These are phyloP conservation scores for Podila verticillata DNA, from an alignment of 192 early-diverging fungal species.

Conservation along the genomic window DNA sequence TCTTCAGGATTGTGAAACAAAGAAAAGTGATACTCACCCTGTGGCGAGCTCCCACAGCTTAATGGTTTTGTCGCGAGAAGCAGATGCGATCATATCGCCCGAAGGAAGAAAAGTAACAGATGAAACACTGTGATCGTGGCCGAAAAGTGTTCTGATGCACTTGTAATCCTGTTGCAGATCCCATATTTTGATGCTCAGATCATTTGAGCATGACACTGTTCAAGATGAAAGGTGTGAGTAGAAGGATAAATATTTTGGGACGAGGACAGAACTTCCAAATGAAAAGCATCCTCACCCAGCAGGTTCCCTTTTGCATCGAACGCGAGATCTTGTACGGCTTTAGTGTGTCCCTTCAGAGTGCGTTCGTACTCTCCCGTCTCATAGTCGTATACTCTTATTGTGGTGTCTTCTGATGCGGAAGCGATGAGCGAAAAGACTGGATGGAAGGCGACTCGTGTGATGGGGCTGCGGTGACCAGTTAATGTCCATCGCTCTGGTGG, in stretches of 20 bases:
- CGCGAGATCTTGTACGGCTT: conserved; percentile 89
- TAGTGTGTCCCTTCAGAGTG: conserved; percentile 95
- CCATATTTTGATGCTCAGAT: conserved; percentile 94
- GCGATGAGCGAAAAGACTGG: conserved; percentile 86
- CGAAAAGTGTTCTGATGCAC: conserved; percentile 86
- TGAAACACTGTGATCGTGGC: conserved; percentile 95
- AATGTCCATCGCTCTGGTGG: conserved; percentile 80
- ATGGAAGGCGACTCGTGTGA: conserved; percentile 87
- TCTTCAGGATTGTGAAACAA: background rate
- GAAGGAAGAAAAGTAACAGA: conserved; percentile 79
- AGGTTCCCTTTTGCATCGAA: conserved; percentile 87
- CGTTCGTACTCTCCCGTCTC: conserved; percentile 93
- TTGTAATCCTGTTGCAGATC: conserved; percentile 82
- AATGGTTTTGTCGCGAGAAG: conserved; percentile 90
- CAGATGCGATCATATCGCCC: conserved; percentile 85
- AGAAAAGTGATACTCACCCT: conserved; percentile 61
- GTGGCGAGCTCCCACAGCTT: conserved; percentile 89
- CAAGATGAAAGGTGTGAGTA: background rate
- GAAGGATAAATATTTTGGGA: background rate
- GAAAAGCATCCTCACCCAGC: conserved; percentile 65
- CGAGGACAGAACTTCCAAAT: background rate
- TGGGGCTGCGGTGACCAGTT: conserved; percentile 81
- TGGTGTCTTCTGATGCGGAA: conserved; percentile 90
- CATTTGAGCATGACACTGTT: conserved; percentile 89
- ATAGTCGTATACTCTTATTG: conserved; percentile 94